Conservation (phyloP, 768 basidiomycete species). For the Agaricus subrufescens region DNA sequence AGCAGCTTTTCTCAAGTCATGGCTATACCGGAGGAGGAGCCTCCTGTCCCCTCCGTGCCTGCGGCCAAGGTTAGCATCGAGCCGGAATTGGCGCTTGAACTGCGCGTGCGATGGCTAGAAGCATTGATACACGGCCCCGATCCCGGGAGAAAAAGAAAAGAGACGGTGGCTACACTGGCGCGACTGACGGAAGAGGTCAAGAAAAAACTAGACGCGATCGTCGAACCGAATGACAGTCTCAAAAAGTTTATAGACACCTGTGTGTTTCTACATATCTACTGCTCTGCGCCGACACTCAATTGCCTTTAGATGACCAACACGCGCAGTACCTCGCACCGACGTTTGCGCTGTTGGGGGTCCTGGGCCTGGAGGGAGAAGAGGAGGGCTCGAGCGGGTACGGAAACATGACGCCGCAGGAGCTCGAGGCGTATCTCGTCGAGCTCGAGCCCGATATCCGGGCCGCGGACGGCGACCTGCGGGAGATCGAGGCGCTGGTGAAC, state of each 20-base stretch:
- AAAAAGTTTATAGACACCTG: constrained; percentile 73
- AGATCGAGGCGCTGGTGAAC: constrained; percentile 66
- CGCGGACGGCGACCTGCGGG: constrained; percentile 77
- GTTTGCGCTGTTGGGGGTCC: constrained; percentile 67
- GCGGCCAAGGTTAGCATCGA: constrained; percentile 38
- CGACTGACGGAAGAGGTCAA: constrained; percentile 61
- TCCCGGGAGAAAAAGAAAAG: constrained; percentile 15
- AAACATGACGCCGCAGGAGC: constrained; percentile 60
- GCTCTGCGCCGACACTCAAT: not conserved
- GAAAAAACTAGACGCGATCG: constrained; percentile 46
- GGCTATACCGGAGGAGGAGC: constrained; percentile 9
- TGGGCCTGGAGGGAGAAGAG: constrained; percentile 17
- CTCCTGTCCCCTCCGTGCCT: constrained; percentile 3
- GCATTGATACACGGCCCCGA: constrained; percentile 65
- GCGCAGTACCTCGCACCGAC: constrained; percentile 69
- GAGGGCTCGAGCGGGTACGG: constrained; percentile 32
- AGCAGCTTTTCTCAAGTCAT: not conserved
- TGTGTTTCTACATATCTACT: constrained; percentile 29
- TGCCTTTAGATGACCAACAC: constrained; percentile 63
- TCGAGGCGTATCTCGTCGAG: constrained; percentile 68
- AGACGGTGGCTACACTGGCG: constrained; percentile 51
- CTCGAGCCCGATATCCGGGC: constrained; percentile 83
- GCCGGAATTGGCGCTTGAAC: constrained; percentile 64
- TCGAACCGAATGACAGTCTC: constrained; percentile 68
- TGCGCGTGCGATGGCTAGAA: constrained; percentile 77